Evolutionary conservation across 495 filamentous ascomycete species (phyloP).

Genomic region (Lasiosphaeria ovina): DNA sequence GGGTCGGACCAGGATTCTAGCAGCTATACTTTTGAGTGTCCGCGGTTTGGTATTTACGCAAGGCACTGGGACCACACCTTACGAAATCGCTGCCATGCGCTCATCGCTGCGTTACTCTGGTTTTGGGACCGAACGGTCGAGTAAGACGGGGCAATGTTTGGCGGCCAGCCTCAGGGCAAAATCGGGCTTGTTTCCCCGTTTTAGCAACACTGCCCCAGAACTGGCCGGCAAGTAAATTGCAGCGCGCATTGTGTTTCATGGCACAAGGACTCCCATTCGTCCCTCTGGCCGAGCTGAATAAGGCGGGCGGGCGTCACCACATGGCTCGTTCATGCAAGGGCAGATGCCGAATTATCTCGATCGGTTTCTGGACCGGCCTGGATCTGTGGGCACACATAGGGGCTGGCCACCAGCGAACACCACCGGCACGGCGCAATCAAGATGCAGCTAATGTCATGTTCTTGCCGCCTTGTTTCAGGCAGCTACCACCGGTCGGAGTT

Average conservation of each 20-base stretch:
- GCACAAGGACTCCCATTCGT: background rate
- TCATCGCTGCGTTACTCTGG: background rate
- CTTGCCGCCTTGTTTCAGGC: no score
- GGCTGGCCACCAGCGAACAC: background rate
- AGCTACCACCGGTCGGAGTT: no score
- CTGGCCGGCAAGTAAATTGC: background rate
- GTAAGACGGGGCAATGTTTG: background rate
- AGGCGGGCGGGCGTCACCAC: background rate
- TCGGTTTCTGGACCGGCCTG: background rate
- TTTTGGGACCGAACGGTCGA: background rate
- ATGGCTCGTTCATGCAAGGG: background rate
- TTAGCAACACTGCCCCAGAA: background rate
- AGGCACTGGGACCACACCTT: background rate
- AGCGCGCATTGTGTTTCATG: background rate
- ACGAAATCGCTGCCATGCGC: background rate
- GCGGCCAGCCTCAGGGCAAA: background rate
- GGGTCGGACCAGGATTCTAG: background rate
- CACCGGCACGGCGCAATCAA: background rate
- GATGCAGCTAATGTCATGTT: no score
- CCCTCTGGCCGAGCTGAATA: constrained; percentile 7
- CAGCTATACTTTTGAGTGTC: background rate
- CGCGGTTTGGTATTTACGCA: constrained; percentile 3
- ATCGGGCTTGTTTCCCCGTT: background rate
- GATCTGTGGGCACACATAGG: background rate
- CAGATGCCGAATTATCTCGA: background rate